Conservation (phyloP, 257 asterid genomes). For the Przewalskia tangutica region DNA sequence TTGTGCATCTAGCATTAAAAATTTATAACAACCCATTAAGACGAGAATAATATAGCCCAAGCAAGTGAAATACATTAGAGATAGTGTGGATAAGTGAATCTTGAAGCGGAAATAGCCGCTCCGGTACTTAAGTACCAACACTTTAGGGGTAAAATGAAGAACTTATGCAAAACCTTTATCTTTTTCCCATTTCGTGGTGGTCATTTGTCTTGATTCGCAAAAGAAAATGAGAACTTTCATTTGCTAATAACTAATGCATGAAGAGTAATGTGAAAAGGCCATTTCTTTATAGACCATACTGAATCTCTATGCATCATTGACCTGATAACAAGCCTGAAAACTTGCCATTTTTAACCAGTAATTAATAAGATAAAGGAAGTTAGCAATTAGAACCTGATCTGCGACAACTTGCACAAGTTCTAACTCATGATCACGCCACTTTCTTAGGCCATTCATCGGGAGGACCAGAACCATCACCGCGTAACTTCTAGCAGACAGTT, state of each 20-base stretch:
- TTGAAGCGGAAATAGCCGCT: neutral
- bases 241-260: neutral
- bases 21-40: neutral
- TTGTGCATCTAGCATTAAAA: neutral
- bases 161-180: neutral
- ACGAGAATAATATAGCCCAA: neutral
- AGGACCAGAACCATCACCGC: conserved; percentile 71
- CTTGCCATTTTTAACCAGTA: neutral
- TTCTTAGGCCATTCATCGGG: conserved; percentile 40
- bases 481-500: conserved; percentile 43
- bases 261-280: neutral
- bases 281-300: neutral
- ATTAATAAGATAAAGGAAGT: neutral
- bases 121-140: neutral
- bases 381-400: conserved; percentile 44
- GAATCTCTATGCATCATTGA: neutral
- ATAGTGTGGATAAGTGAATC: neutral
- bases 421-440: conserved; percentile 70
- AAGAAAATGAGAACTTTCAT: neutral
- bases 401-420: conserved; percentile 78
- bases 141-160: neutral
- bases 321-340: neutral
- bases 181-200: neutral
- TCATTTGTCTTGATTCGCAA: too few relatives aligned
- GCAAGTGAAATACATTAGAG: neutral